Evolutionary conservation across 179 eudicot species (phyloP), one percentile per base, ranked within the genome.

Genomic region (Heliamphora pulchella): DNA sequence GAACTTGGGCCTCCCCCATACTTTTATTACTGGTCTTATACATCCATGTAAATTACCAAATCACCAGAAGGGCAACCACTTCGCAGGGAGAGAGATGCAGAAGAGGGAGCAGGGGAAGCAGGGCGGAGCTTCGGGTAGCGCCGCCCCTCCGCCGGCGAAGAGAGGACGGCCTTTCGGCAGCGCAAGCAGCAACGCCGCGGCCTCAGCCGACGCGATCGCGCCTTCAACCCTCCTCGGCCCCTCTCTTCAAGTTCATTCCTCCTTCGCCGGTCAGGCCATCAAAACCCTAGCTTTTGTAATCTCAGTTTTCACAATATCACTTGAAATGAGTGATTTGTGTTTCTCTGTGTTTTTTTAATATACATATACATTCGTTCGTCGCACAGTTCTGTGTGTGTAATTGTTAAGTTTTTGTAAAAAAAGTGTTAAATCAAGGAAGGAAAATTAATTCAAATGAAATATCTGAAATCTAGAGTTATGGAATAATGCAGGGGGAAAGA

Each of bases 111-210:
- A 84, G 72, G 85, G 87, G 39, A 93, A 93, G 86, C 91, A 80
- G 66, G 86, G 89, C 64, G 91, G 89, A 22, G 86, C 70, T 46
- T 76, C 86, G 15, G 93, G 93, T 3, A 91, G 92, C 68, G 78
- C 84, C 75, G 77, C 89, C 80, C 11, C 91, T 5, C 91, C 97
- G 76, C 78, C 93, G 71, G 82, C 92, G 55, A 95, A 95, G 84
- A 83, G 98, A 76, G 98, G 97, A 62, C 98, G 98, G 0, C 98
- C 98, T 0, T 73, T 92, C 81, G 98, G 97, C 15, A 93, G 98
- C 87, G 88, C 89, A 20, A 82, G 77, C 46, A 89, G 71, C 85
- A 81, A 89, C 55, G 87, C 91, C 6, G 88, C 91, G 50, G 89
- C 88, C 17, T 48, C 88, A 0, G 90, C 89, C 1, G 98, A 95